Evolutionary conservation across 805 yeast species (phyloP), one percentile per base, ranked within the genome.

Genomic region (Yamadazyma philogaea): DNA sequence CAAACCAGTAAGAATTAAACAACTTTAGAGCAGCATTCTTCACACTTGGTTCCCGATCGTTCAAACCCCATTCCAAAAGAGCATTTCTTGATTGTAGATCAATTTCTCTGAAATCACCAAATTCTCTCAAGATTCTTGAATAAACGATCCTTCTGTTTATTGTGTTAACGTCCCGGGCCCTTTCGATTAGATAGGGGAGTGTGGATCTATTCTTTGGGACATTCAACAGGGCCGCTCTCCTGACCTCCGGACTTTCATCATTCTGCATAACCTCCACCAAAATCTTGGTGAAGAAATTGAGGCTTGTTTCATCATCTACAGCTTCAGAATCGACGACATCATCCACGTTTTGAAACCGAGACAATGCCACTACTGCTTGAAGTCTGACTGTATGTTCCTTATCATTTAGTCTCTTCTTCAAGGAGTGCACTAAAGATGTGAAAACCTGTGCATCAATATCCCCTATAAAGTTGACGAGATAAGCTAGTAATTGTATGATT

Each of bases 231-330:
- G 91, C 91, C 0, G 95, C 89, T 46, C 96, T 73, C 50, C 98
- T 74, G 1, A 90, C 96, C 48, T 93, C 98, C 0, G 96, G 81
- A 53, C 84, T 83, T 2, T 87, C 77, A 62, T 91, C 99, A 55
- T 83, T 78, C 53, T 80, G 27, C 33, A 49, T 30, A 3, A 47
- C 47, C 8, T 40, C 45, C 14, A 49, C 33, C 34, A 53, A 40
- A n/a, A 44, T 17, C 21, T 44, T 43, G n/a, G 54, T 53, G 10
- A 61, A 56, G 19, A 45, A 47, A 26, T 49, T 52, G 11, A 49
- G 24, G 26, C 41, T 37, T n/a, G 49, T 48, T 26, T 69, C 59
- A 24, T 68, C 55, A 4, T 34, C 32, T 26, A 60, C 68, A 39
- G 66, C 63, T 34, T 59, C 67, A 17, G 54, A 54, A 44, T 58